A percentile compares a stretch with the other conserved stretches of the same genome.
These are phyloP conservation scores for Myriosclerotinia duriaeana DNA, from an alignment of 2,329 filamentous ascomycete genomes.

Conservation along the genomic window DNA sequence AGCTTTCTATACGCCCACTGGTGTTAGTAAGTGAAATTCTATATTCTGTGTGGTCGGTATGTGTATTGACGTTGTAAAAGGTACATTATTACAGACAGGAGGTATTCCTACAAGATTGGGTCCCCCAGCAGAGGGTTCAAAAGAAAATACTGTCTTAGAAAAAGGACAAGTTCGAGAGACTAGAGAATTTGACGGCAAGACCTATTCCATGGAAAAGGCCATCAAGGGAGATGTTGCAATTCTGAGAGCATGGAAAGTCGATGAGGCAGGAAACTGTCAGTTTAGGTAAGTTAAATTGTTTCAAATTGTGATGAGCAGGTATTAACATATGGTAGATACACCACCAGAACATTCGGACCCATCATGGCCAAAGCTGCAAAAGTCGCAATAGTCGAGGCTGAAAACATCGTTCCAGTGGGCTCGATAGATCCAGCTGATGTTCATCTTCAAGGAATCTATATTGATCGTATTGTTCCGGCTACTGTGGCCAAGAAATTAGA, in stretches of 20 bases:
- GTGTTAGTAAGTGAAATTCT: slow-evolving; percentile 52
- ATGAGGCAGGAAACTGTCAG: slow-evolving; percentile 71
- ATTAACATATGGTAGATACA: slow-evolving; percentile 46
- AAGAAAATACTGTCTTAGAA: slow-evolving; percentile 51
- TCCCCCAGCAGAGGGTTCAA: slow-evolving; percentile 46
- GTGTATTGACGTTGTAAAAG: slow-evolving; percentile 36
- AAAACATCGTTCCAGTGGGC: slow-evolving; percentile 75
- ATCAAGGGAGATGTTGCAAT: slow-evolving; percentile 75
- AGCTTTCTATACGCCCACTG: slow-evolving; percentile 76
- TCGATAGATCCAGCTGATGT: slow-evolving; percentile 71
- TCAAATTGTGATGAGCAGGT: slow-evolving; percentile 34
- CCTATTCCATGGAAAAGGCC: slow-evolving; percentile 74
- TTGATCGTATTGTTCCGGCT: slow-evolving; percentile 75
- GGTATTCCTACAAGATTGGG: slow-evolving; percentile 65
- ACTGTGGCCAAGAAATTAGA: slow-evolving; percentile 72
- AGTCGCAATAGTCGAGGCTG: slow-evolving; percentile 77
- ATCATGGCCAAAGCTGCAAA: slow-evolving; percentile 80
- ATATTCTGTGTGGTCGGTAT: accelerated
- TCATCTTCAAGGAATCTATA: slow-evolving; percentile 77
- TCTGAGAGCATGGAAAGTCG: slow-evolving; percentile 72
- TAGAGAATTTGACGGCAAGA: slow-evolving; percentile 68
- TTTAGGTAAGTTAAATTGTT: slow-evolving; percentile 15
- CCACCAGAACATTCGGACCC: slow-evolving; percentile 71
- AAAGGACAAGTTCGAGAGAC: slow-evolving; percentile 66
- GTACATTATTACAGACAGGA: slow-evolving; percentile 65